Conservation (phyloP, 345 rosid species). For the Eucalyptus coolabah region DNA sequence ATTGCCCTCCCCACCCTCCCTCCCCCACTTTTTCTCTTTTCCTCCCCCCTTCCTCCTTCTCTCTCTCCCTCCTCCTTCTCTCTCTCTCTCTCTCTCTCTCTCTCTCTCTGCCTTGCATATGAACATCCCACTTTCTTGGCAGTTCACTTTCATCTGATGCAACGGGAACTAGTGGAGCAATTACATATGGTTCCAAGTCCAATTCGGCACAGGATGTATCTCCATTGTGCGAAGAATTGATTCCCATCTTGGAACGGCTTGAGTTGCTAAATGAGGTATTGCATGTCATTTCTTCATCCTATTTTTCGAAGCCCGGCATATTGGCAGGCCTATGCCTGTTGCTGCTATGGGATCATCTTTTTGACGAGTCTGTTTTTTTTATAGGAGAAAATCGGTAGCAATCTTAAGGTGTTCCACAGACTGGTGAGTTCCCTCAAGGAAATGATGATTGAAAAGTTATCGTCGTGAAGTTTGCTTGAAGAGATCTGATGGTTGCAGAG, state of each 20-base stretch:
- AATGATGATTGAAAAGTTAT: constrained; percentile 43
- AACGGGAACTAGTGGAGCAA: constrained; percentile 8
- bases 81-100: too few relatives aligned
- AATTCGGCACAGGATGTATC: constrained; percentile 29
- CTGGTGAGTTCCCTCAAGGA: constrained; percentile 71
- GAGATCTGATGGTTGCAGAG: not conserved
- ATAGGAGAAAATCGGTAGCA: constrained; percentile 68
- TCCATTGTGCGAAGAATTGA: constrained; percentile 42
- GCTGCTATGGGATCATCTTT: not conserved
- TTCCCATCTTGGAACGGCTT: constrained; percentile 70
- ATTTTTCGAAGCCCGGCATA: not conserved
- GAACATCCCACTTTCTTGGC: constrained; percentile 1
- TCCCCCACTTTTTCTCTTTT: too few relatives aligned
- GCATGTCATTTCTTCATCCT: not conserved
- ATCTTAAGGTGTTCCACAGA: constrained; percentile 71
- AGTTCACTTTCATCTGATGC: constrained; percentile 31
- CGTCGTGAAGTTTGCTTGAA: not conserved
- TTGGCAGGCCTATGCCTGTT: not conserved
- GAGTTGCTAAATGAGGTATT: constrained; percentile 75
- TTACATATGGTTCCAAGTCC: constrained; percentile 24
- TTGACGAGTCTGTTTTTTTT: not conserved
- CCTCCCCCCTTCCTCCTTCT: too few relatives aligned
- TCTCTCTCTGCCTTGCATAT: not conserved
- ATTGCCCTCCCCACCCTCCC: not conserved
- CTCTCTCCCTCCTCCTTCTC: too few relatives aligned